A percentile compares a stretch with the other conserved stretches of the same genome.
phyloP scores from a whole-genome alignment of 2,329 filamentous ascomycete species.

The Anisogramma anomala region DNA sequence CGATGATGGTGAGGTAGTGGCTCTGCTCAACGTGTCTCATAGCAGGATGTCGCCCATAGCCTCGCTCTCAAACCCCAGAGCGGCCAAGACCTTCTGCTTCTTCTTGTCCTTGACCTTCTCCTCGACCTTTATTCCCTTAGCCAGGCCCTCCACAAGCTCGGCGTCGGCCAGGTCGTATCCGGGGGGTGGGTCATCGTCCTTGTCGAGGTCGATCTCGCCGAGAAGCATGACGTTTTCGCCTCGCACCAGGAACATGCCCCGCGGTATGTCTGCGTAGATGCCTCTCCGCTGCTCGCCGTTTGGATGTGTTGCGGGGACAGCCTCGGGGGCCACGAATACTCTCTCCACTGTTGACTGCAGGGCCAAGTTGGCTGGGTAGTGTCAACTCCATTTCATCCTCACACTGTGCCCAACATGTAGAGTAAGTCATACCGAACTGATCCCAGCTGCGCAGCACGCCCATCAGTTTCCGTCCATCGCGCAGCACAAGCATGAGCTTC shows the following conservation, averaged over 20 bases:
- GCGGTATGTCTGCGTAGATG: constrained; percentile 72
- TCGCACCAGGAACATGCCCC: constrained; percentile 82
- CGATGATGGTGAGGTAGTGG: neutral
- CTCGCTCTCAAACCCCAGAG: constrained; percentile 80
- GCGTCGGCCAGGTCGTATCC: constrained; percentile 44
- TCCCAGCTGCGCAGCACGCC: constrained; percentile 93
- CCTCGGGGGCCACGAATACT: constrained; percentile 54
- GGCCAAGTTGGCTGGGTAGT: constrained; percentile 55
- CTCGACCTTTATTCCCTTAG: constrained; percentile 56
- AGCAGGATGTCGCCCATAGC: constrained; percentile 64
- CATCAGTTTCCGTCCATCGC: constrained; percentile 88
- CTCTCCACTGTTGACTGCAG: constrained; percentile 88
- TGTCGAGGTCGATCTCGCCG: constrained; percentile 93
- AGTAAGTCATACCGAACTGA: constrained; percentile 66
- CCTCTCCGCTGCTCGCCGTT: constrained; percentile 27
- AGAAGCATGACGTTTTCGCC: constrained; percentile 95
- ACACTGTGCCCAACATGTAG: neutral
- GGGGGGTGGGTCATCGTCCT: constrained; percentile 73
- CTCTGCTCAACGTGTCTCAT: constrained; percentile 27
- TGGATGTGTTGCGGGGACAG: constrained; percentile 25
- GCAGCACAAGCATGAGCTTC: constrained; percentile 83
- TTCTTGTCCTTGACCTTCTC: constrained; percentile 65
- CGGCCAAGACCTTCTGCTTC: constrained; percentile 57
- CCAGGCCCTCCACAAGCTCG: constrained; percentile 52
- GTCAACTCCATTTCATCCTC: constrained; percentile 17